Evolutionary conservation across 495 filamentous ascomycete genomes (phyloP), one percentile per base, ranked within the genome.

Genomic region (Durotheca rogersii): DNA sequence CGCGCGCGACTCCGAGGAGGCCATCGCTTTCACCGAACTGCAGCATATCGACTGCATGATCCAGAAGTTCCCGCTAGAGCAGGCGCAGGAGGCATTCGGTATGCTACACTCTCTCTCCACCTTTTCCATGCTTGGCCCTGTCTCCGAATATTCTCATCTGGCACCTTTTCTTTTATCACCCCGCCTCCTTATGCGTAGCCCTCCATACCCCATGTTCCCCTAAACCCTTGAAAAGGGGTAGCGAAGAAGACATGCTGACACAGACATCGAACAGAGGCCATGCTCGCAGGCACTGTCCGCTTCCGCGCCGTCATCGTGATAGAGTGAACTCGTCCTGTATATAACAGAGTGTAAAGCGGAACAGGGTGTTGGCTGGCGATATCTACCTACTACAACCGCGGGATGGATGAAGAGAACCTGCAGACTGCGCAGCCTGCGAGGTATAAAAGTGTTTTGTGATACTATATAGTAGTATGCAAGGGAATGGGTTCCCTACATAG

Each of bases 31-130:
- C 57, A 72, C 83, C 1, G 50, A 80, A 53, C 42, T 75, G 15
- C 70, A 82, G 40, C 67, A 66, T 4, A 70, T 87, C 36, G 72
- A 82, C 39, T 86, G 81, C 60, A 65, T 81, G 73, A 68, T 87
- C 17, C 74, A 87, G 68, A 80, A 67, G 47, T 87, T 80, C 47
- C 76, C 80, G 2, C 64, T 88, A 7, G 69, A 78, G 4, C 72
- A 80, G 50, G 80, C 69, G 0, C 71, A 83, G 44, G 74, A 76
- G 19, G 78, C 79, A 3, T 57, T n/a, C n/a, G n/a, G 23, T 27
- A 33, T 32, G 42, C 47, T 58, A 48, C 10, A 42, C 41, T 15
- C 31, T 21, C 29, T 3, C 47, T 17, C 6, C 6, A 7, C 15
- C 40, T 31, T 19, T 15, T n/a, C 40, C n/a, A n/a, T n/a, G n/a